These are phyloP conservation scores for Rhodosporidiobolus sp. DNA, from an alignment of 768 basidiomycete species.

Conservation along the genomic window DNA sequence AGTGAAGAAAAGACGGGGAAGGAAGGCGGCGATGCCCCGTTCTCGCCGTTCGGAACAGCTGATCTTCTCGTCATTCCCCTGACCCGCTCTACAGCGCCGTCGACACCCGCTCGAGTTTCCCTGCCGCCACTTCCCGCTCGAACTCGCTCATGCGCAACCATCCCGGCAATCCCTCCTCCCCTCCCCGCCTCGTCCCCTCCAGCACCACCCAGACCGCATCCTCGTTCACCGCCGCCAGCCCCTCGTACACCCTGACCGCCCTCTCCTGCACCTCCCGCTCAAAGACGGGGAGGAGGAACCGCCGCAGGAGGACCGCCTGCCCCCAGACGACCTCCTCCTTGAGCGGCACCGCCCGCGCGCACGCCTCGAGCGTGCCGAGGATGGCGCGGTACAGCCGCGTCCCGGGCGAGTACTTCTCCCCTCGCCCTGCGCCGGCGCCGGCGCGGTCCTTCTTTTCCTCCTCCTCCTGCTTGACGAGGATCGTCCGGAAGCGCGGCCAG, in stretches of 20 bases:
- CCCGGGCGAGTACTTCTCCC: conserved; percentile 67
- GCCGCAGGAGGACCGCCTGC: conserved; percentile 67
- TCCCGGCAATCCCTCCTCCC: conserved; percentile 1
- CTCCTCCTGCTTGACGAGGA: conserved; percentile 62
- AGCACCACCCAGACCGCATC: conserved; percentile 85
- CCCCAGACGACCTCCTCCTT: conserved; percentile 77
- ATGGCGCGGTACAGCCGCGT: conserved; percentile 77
- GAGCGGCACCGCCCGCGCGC: conserved; percentile 63
- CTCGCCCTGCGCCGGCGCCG: conserved; percentile 60
- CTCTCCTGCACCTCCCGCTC: conserved; percentile 71
- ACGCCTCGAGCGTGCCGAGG: conserved; percentile 67
- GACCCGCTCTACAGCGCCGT: background rate
- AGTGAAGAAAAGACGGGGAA: no score
- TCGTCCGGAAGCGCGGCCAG: conserved; percentile 74
- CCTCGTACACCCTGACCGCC: conserved; percentile 65
- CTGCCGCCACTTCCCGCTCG: conserved; percentile 9
- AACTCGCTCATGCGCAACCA: conserved; percentile 3
- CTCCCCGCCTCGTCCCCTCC: conserved; percentile 25
- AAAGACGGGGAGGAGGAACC: conserved; percentile 65
- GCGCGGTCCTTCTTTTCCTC: conserved; percentile 58
- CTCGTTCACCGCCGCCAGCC: conserved; percentile 61
- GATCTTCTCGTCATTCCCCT: no score
- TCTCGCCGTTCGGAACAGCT: no score
- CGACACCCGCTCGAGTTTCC: background rate
- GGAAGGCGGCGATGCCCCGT: no score